Evolutionary conservation across 768 basidiomycete genomes (phyloP).

Genomic region (Podaxis sp.): DNA sequence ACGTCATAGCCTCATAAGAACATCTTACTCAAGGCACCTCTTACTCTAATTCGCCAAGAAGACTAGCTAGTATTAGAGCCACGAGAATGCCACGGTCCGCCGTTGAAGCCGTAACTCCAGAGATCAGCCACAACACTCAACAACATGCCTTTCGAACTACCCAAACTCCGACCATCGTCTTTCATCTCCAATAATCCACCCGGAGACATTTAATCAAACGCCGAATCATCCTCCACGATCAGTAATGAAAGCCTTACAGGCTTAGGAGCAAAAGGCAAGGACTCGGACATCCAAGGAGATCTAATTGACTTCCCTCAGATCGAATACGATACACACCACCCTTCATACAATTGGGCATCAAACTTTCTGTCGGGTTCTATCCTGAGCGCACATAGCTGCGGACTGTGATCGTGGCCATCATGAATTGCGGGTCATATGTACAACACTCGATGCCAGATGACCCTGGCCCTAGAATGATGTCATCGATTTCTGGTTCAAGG

Average conservation of each 20-base stretch:
- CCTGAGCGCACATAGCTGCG: not conserved
- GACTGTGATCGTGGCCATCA: not conserved
- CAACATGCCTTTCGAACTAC: constrained; percentile 1
- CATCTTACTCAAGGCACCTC: not conserved
- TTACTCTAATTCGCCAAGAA: not conserved
- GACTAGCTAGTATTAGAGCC: not conserved
- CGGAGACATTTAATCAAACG: not conserved
- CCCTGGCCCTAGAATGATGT: not conserved
- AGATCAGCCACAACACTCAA: not conserved
- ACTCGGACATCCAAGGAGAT: not conserved
- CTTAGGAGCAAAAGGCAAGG: not conserved
- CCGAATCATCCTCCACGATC: not conserved
- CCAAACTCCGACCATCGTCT: not conserved
- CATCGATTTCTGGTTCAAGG: not conserved
- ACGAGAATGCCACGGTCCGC: constrained; percentile 10
- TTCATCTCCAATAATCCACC: not conserved
- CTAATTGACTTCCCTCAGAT: not conserved
- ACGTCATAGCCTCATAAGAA: not conserved
- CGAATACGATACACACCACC: not conserved
- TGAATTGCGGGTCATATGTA: not conserved
- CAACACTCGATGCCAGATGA: not conserved
- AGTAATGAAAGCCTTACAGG: not conserved
- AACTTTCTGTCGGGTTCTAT: not conserved
- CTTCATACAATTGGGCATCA: not conserved
- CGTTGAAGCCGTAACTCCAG: not conserved